phyloP scores from a whole-genome alignment of 2,329 filamentous ascomycete genomes.

The Cercospora sp. region DNA sequence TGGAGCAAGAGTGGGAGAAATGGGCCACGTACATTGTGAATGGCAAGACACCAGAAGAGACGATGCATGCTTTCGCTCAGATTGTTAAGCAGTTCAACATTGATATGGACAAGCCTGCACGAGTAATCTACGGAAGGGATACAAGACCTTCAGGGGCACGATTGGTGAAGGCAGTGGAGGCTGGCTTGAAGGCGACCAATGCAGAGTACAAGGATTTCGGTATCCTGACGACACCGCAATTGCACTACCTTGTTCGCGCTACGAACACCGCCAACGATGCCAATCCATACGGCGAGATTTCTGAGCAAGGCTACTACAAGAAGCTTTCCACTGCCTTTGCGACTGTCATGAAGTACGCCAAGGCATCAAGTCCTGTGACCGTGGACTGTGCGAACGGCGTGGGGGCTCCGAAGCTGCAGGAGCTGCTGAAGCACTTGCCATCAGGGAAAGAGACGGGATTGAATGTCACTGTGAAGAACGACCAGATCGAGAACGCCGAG shows the following conservation, averaged over 20 bases:
- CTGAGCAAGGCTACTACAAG: conserved; percentile 90
- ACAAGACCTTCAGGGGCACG: conserved; percentile 88
- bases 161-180: conserved; percentile 74
- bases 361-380: conserved; percentile 70
- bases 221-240: conserved; percentile 91
- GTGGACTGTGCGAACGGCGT: conserved; percentile 98
- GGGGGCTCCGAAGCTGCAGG: conserved; percentile 83
- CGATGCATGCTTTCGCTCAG: conserved; percentile 73
- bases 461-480: conserved; percentile 85
- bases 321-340: conserved; percentile 86
- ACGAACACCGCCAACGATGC: conserved; percentile 88
- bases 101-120: conserved; percentile 65
- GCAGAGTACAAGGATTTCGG: conserved; percentile 81
- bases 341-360: conserved; percentile 74
- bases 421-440: conserved; percentile 81
- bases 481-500: conserved; percentile 87
- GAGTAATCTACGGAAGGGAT: conserved; percentile 87
- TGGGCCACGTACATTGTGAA: conserved; percentile 90
- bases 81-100: conserved; percentile 75
- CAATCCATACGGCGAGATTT: conserved; percentile 83
- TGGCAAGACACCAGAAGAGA: conserved; percentile 69
- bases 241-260: conserved; percentile 94
- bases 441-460: conserved; percentile 62
- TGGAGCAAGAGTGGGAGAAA: conserved; percentile 87
- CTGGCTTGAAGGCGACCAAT: conserved; percentile 73